These are phyloP conservation scores for Brasenia schreberi DNA, from an alignment of 164 flowering plant genomes.

Conservation along the genomic window DNA sequence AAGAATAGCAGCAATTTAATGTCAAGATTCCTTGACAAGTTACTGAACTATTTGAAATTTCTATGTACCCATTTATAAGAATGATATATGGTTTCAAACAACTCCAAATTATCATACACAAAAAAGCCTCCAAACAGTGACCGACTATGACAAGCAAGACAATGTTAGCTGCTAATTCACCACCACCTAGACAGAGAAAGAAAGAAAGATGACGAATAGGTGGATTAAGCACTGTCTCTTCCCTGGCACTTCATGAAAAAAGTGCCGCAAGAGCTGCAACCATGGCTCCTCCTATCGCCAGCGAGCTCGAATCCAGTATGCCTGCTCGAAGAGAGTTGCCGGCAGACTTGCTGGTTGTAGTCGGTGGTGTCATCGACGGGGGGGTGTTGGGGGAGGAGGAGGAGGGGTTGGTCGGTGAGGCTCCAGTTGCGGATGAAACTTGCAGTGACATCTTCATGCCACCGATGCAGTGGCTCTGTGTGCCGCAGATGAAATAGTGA, in stretches of 20 bases:
- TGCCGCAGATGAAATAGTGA: slow-evolving; percentile 41
- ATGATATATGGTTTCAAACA: no score
- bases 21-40: no score
- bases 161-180: neutral
- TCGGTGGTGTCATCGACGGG: slow-evolving; percentile 2
- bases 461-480: slow-evolving; percentile 23
- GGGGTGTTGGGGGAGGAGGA: slow-evolving; percentile 6
- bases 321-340: neutral
- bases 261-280: neutral
- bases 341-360: neutral
- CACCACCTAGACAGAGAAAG: neutral
- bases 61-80: no score
- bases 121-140: no score
- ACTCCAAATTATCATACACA: no score
- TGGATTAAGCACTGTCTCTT: neutral
- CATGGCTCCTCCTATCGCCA: neutral
- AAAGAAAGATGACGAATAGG: no score
- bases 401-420: neutral
- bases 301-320: neutral
- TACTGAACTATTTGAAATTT: no score
- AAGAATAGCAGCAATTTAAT: no score
- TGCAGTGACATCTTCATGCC: slow-evolving; percentile 46
- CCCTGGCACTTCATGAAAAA: neutral
- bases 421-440: slow-evolving; percentile 10
- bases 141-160: neutral